These are phyloP conservation scores for Thalassiosira mediterranea DNA, from an alignment of 352 stramenopile species.

Conservation along the genomic window DNA sequence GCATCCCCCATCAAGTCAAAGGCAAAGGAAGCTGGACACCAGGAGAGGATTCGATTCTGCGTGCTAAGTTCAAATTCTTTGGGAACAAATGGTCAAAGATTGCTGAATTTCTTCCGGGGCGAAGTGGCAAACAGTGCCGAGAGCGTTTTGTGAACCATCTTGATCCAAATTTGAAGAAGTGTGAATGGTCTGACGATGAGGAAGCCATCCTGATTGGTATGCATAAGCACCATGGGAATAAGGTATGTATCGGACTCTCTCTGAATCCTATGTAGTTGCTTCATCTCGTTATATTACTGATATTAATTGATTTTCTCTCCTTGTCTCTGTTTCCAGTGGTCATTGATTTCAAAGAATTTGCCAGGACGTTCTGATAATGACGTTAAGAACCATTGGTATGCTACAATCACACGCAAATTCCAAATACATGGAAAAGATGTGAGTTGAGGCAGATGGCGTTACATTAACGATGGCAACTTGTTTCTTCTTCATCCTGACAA, in stretches of 20 bases:
- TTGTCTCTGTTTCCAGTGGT: too few species aligned
- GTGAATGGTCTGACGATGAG: constrained; percentile 82
- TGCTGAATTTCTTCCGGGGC: constrained; percentile 84
- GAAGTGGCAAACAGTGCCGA: too few species aligned
- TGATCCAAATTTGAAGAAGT: constrained; percentile 89
- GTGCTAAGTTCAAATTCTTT: constrained; percentile 60
- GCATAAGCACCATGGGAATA: constrained; percentile 73
- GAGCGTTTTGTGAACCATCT: constrained; percentile 95
- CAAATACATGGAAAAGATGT: constrained; percentile 74
- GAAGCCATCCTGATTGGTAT: constrained; percentile 78
- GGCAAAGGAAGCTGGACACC: constrained; percentile 78
- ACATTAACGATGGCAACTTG: too few species aligned
- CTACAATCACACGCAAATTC: constrained; percentile 81
- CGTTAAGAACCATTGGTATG: constrained; percentile 88
- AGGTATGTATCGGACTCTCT: too few species aligned
- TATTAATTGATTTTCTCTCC: too few species aligned
- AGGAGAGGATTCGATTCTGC: constrained; percentile 78
- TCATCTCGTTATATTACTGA: too few species aligned
- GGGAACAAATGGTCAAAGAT: constrained; percentile 83
- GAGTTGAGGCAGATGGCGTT: too few species aligned
- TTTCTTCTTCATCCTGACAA: too few species aligned
- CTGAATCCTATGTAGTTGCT: too few species aligned
- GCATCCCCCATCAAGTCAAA: constrained; percentile 69
- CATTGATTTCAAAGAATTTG: constrained; percentile 79
- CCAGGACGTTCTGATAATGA: constrained; percentile 85